These are phyloP conservation scores for Kitagawia praeruptora DNA, from an alignment of 129 eudicot species.

Conservation along the genomic window DNA sequence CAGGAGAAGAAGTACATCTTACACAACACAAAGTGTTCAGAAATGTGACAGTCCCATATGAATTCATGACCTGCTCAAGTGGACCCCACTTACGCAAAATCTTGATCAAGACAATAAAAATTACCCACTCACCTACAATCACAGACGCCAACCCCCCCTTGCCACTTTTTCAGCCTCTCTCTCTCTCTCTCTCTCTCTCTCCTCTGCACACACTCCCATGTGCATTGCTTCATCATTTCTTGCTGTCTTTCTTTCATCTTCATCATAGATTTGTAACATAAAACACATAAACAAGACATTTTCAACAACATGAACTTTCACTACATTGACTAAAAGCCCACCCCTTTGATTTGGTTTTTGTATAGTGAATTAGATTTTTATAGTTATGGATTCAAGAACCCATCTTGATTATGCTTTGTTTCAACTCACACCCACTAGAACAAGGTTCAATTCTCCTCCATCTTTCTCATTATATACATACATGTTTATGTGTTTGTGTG, in stretches of 20 bases:
- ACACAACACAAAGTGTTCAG: slow-evolving; percentile 7
- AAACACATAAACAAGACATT: slow-evolving; percentile 6
- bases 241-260: slow-evolving; percentile 43
- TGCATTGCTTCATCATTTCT: slow-evolving; percentile 52
- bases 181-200: slow-evolving; percentile 25
- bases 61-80: not conserved
- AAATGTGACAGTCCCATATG: not conserved
- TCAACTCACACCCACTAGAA: slow-evolving; percentile 86
- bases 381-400: slow-evolving; percentile 47
- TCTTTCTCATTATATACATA: not conserved
- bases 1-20: not conserved
- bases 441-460: slow-evolving; percentile 37
- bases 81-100: slow-evolving; percentile 25
- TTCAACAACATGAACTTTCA: slow-evolving; percentile 30
- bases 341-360: slow-evolving; percentile 5
- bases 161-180: slow-evolving; percentile 15
- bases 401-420: slow-evolving; percentile 75
- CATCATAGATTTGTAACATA: slow-evolving; percentile 28
- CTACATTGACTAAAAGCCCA: slow-evolving; percentile 18
- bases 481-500: too few species aligned
- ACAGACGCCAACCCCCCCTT: slow-evolving; percentile 15
- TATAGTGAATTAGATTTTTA: not conserved
- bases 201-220: slow-evolving; percentile 28
- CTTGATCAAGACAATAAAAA: slow-evolving; percentile 10
- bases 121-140: slow-evolving; percentile 4